Conservation (phyloP, 345 rosid genomes). For the Populus davidiana region DNA sequence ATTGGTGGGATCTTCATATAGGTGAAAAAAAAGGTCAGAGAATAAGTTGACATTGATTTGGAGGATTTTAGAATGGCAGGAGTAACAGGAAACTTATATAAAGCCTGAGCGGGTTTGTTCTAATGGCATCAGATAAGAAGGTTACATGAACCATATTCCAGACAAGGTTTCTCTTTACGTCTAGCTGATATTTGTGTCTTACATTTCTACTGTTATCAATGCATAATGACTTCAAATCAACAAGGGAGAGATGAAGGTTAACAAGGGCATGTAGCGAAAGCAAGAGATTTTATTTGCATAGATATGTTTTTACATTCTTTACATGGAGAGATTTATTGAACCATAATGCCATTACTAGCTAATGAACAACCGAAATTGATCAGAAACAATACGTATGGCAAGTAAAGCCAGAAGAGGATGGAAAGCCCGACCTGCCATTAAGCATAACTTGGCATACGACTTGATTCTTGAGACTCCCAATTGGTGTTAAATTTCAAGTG, state of each 20-base stretch:
- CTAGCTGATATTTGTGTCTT: neutral
- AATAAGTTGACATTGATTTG: neutral
- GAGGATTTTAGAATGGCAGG: neutral
- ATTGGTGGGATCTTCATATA: neutral
- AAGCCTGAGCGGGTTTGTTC: neutral
- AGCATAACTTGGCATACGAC: slow-evolving; percentile 17
- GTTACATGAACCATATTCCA: neutral
- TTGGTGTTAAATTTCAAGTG: slow-evolving; percentile 40
- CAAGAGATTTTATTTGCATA: slow-evolving; percentile 12
- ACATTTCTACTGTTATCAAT: neutral
- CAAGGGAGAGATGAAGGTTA: neutral
- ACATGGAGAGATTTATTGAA: slow-evolving; percentile 26
- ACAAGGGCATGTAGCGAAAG: neutral
- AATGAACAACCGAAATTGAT: slow-evolving; percentile 42
- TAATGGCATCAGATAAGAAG: neutral
- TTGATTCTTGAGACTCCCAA: slow-evolving; percentile 2
- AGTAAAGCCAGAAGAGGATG: slow-evolving; percentile 18
- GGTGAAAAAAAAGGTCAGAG: neutral
- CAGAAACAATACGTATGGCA: neutral
- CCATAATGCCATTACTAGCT: slow-evolving; percentile 14
- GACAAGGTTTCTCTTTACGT: neutral
- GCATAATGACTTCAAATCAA: neutral
- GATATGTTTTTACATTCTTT: slow-evolving; percentile 11
- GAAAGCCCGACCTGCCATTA: slow-evolving; percentile 24
- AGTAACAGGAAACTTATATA: neutral